Conservation (phyloP, 2,329 filamentous ascomycete species). For the Tolypocladium cylindrosporum region DNA sequence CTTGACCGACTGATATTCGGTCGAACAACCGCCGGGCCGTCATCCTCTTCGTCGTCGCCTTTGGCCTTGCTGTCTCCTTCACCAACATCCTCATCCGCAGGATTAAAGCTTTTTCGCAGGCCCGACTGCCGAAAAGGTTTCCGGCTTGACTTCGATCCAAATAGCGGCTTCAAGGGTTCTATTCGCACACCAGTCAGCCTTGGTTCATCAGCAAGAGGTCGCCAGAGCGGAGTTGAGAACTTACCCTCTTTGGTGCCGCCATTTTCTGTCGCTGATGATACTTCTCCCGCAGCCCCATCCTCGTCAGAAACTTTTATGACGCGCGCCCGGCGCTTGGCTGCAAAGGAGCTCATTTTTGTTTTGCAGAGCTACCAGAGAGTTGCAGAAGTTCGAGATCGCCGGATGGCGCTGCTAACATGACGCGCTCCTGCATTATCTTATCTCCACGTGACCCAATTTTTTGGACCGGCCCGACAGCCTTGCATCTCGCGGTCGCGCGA, state of each 20-base stretch:
- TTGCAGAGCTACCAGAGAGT: conserved; percentile 8
- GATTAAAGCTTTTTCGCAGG: conserved; percentile 44
- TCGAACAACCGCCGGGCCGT: conserved; percentile 37
- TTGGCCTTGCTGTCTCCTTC: conserved; percentile 12
- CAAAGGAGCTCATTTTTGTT: conserved; percentile 42
- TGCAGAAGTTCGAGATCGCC: neutral
- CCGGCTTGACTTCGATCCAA: conserved; percentile 32
- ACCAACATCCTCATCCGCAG: conserved; percentile 26
- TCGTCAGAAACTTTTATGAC: conserved; percentile 65
- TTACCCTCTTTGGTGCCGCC: conserved; percentile 24
- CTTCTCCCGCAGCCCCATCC: conserved; percentile 33
- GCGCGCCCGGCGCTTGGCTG: conserved; percentile 57
- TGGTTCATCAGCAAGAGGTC: conserved; percentile 23
- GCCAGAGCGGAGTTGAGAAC: conserved; percentile 13
- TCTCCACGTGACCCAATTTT: conserved; percentile 35
- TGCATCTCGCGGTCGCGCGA: conserved; percentile 16
- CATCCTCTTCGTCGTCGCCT: conserved; percentile 33
- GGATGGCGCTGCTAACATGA: neutral
- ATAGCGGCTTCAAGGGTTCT: conserved; percentile 26
- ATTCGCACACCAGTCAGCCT: conserved; percentile 20
- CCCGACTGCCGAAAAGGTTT: conserved; percentile 49
- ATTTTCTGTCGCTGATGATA: conserved; percentile 11
- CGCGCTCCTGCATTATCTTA: conserved; percentile 27
- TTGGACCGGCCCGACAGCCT: conserved; percentile 11
- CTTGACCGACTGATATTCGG: conserved; percentile 35